These are phyloP conservation scores for Simmondsia chinensis DNA, from an alignment of 148 eudicot species.

Conservation along the genomic window DNA sequence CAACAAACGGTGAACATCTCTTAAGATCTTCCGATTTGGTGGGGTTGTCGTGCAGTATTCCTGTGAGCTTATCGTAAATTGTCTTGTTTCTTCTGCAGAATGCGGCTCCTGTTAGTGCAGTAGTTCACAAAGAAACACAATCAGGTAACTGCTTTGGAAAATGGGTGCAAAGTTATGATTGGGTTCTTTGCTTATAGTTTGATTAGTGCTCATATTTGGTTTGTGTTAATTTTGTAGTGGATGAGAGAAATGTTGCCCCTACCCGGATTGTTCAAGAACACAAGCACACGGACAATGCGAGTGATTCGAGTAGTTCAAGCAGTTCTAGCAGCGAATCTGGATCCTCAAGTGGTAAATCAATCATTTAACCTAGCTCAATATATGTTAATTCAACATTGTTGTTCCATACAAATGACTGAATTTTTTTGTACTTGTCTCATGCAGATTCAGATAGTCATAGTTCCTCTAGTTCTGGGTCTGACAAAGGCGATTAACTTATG, in stretches of 20 bases:
- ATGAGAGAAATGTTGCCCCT: constrained; percentile 22
- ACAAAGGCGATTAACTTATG: constrained; percentile 45
- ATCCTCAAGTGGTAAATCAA: constrained; percentile 73
- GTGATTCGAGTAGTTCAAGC: constrained; percentile 80
- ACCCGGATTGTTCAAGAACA: constrained; percentile 46
- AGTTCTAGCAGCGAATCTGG: constrained; percentile 94
- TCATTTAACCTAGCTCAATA: too few relatives aligned
- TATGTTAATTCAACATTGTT: too few relatives aligned
- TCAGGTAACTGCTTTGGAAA: constrained; percentile 31
- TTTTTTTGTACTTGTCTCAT: background rate
- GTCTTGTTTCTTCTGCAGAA: constrained; percentile 31
- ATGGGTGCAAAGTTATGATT: too few relatives aligned
- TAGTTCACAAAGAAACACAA: constrained; percentile 23
- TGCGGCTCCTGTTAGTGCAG: constrained; percentile 17
- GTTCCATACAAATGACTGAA: too few relatives aligned
- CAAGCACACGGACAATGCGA: constrained; percentile 37
- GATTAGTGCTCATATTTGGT: background rate
- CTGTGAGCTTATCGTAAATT: background rate
- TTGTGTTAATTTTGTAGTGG: constrained; percentile 21
- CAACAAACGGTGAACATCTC: constrained; percentile 23
- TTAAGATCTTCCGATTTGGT: background rate
- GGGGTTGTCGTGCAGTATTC: background rate
- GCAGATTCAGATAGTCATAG: constrained; percentile 89
- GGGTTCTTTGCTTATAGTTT: too few relatives aligned
- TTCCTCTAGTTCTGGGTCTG: constrained; percentile 65